phyloP scores from a whole-genome alignment of 441 rosid species.

The Biscutella laevigata region DNA sequence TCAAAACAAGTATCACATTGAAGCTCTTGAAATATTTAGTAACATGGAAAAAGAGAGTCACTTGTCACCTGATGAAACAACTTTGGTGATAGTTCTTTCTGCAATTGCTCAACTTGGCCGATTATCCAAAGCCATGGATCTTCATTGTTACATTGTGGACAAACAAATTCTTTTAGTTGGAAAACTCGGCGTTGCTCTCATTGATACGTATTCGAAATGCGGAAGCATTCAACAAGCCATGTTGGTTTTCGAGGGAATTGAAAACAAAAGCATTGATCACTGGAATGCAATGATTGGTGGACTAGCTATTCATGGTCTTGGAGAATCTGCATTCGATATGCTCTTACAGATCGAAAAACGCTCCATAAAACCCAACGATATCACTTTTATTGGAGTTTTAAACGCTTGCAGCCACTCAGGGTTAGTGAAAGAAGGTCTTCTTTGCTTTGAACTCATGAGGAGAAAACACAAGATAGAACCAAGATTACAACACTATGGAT shows the following conservation, averaged over 20 bases:
- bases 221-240: conserved; percentile 45
- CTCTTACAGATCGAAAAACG: conserved; percentile 43
- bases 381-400: conserved; percentile 44
- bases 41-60: conserved; percentile 27
- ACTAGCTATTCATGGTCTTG: conserved; percentile 50
- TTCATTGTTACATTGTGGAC: conserved; percentile 34
- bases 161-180: conserved; percentile 29
- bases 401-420: conserved; percentile 57
- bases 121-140: conserved; percentile 33
- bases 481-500: conserved; percentile 52
- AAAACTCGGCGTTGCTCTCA: conserved; percentile 54
- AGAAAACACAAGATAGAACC: conserved; percentile 51
- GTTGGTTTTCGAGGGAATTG: conserved; percentile 31
- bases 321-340: conserved; percentile 47
- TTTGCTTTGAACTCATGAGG: conserved; percentile 58
- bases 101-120: conserved; percentile 47
- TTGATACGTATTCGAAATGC: conserved; percentile 56
- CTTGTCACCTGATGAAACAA: conserved; percentile 41
- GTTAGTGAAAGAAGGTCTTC: conserved; percentile 55
- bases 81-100: conserved; percentile 43
- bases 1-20: conserved; percentile 32
- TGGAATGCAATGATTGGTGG: conserved; percentile 74
- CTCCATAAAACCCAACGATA: conserved; percentile 36
- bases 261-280: conserved; percentile 43
- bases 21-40: conserved; percentile 45